Evolutionary conservation across 2,329 filamentous ascomycete genomes (phyloP).

Genomic region (Calonectria henricotiae): DNA sequence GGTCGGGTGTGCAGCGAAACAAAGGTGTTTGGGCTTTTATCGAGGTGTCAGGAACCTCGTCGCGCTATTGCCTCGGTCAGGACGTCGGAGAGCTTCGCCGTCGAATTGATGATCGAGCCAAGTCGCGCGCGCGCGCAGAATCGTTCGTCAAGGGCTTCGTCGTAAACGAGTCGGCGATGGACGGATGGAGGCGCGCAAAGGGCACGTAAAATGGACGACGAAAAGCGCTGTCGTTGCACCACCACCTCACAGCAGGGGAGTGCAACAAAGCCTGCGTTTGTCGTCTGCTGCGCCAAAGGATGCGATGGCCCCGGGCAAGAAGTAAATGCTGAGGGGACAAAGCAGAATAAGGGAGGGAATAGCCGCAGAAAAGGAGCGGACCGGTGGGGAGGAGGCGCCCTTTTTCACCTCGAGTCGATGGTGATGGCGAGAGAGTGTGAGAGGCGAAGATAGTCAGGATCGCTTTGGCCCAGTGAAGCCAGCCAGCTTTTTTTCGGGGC

Average conservation of each 20-base stretch:
- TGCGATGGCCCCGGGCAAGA: slow-evolving; percentile 32
- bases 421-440: slow-evolving; percentile 47
- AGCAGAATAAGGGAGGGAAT: slow-evolving; percentile 41
- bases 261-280: slow-evolving; percentile 13
- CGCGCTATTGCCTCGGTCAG: slow-evolving; percentile 46
- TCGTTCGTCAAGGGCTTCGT: slow-evolving; percentile 20
- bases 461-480: slow-evolving; percentile 42
- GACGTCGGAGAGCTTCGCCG: slow-evolving; percentile 41
- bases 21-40: slow-evolving; percentile 40
- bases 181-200: slow-evolving; percentile 25
- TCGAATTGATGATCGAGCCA: slow-evolving; percentile 42
- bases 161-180: slow-evolving; percentile 26
- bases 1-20: slow-evolving; percentile 45
- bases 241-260: slow-evolving; percentile 22
- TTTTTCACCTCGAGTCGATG: slow-evolving; percentile 53
- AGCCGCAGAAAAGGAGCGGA: slow-evolving; percentile 41
- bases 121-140: slow-evolving; percentile 21
- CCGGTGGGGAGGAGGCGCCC: slow-evolving; percentile 50
- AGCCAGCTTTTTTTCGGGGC: slow-evolving; percentile 57
- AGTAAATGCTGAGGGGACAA: slow-evolving; percentile 33
- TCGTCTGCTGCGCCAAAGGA: slow-evolving; percentile 34
- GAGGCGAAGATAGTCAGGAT: slow-evolving; percentile 49
- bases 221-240: slow-evolving; percentile 32
- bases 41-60: slow-evolving; percentile 40
- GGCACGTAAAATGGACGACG: slow-evolving; percentile 9